phyloP scores from a whole-genome alignment of 1,284 basidiomycete genomes.

The Cryptococcus amylolentus region DNA sequence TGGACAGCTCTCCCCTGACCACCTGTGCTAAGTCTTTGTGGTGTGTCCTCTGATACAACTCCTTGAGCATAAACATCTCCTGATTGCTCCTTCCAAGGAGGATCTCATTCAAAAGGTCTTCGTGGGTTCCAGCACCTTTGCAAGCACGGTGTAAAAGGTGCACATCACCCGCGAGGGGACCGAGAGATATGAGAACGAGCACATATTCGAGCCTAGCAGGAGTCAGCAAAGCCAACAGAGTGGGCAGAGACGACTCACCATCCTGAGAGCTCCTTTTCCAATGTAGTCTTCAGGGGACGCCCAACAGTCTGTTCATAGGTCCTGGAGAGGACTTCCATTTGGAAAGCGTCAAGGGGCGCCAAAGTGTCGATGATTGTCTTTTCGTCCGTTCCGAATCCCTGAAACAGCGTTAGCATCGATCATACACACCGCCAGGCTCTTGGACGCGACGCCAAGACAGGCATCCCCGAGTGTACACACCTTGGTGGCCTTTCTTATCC shows the following conservation, averaged over 20 bases:
- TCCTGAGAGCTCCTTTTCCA: slow-evolving; percentile 49
- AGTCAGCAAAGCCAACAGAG: background rate
- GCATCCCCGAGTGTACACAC: slow-evolving; percentile 16
- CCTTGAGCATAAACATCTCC: slow-evolving; percentile 50
- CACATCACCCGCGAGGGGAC: slow-evolving; percentile 47
- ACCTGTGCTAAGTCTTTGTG: slow-evolving; percentile 40
- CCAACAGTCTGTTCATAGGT: slow-evolving; percentile 47
- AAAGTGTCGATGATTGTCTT: slow-evolving; percentile 43
- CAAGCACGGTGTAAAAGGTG: slow-evolving; percentile 47
- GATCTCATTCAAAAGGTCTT: slow-evolving; percentile 49
- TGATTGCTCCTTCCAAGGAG: slow-evolving; percentile 48
- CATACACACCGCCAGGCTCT: background rate
- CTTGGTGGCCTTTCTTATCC: slow-evolving; percentile 50
- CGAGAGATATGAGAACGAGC: slow-evolving; percentile 43
- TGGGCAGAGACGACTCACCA: slow-evolving; percentile 27
- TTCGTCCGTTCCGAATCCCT: slow-evolving; percentile 51
- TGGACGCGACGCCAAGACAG: background rate
- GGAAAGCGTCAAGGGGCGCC: slow-evolving; percentile 45
- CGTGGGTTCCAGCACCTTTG: slow-evolving; percentile 47
- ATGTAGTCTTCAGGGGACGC: slow-evolving; percentile 35
- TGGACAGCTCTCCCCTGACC: slow-evolving; percentile 48
- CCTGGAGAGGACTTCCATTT: slow-evolving; percentile 45
- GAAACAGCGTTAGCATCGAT: background rate
- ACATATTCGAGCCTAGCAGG: slow-evolving; percentile 44
- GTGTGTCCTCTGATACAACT: slow-evolving; percentile 44